Percentiles rank a stretch among this genome's conserved stretches.
Evolutionary conservation across 2,329 filamentous ascomycete genomes (phyloP).

Genomic region (Pseudocercospora macadamiae): DNA sequence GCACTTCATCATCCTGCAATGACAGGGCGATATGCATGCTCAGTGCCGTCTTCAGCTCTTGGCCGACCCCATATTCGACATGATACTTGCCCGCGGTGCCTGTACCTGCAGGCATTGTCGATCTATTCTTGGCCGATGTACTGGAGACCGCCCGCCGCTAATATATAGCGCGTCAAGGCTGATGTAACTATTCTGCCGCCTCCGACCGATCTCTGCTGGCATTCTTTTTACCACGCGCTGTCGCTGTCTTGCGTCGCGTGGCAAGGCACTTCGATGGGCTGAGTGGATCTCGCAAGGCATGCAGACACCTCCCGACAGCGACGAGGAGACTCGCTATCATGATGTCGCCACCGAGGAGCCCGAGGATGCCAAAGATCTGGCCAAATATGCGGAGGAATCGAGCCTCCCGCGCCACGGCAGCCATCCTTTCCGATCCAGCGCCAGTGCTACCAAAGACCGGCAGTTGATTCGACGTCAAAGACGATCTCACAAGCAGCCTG

Average conservation of each 20-base stretch:
- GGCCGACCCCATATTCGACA: no score
- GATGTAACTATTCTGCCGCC: conserved; percentile 3
- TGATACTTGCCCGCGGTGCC: no score
- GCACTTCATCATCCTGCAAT: no score
- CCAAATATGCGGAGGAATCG: conserved; percentile 3
- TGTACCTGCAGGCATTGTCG: not conserved
- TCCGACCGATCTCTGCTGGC: not conserved
- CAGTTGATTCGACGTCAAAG: conserved; percentile 12
- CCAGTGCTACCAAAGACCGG: conserved; percentile 3
- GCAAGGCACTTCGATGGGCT: not conserved
- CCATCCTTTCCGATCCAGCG: not conserved
- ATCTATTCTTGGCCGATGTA: not conserved
- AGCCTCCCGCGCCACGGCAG: conserved; percentile 13
- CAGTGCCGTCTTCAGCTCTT: no score
- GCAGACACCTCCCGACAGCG: conserved; percentile 20
- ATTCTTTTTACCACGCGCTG: not conserved
- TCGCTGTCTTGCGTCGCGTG: not conserved
- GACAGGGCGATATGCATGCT: no score
- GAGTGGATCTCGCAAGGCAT: not conserved
- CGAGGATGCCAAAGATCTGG: conserved; percentile 7
- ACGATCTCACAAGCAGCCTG: conserved; percentile 1
- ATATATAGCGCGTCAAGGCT: not conserved
- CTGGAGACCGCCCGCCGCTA: not conserved
- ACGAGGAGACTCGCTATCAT: conserved; percentile 10
- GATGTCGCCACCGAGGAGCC: not conserved